Conservation (phyloP, 73 alveolate species). For the Chromera velia region DNA sequence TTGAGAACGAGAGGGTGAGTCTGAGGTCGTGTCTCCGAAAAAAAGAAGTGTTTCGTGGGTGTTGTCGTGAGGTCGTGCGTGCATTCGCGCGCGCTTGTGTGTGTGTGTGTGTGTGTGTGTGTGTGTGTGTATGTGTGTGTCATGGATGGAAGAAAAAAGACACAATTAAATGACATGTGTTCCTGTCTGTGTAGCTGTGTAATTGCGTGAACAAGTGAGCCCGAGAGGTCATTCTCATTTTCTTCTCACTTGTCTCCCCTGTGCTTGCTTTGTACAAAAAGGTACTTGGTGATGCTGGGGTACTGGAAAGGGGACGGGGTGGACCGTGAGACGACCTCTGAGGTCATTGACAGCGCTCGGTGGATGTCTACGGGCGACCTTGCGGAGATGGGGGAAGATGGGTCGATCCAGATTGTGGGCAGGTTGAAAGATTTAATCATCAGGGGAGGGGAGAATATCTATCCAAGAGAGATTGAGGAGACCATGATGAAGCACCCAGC, state of each 20-base stretch:
- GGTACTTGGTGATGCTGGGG: constrained; percentile 60
- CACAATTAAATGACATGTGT: too few species aligned
- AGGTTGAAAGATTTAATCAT: constrained; percentile 74
- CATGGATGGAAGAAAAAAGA: too few species aligned
- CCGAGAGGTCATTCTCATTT: too few species aligned
- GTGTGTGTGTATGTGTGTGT: constrained; percentile 1
- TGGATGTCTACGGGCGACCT: constrained; percentile 69
- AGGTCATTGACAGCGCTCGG: constrained; percentile 52
- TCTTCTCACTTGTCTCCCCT: too few species aligned
- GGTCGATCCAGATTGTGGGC: constrained; percentile 65
- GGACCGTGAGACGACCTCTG: constrained; percentile 57
- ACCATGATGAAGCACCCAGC: constrained; percentile 51
- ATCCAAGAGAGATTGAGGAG: constrained; percentile 73
- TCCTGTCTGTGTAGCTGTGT: too few species aligned
- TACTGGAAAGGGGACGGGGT: too few species aligned
- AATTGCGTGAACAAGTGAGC: too few species aligned
- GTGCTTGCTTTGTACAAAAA: constrained; percentile 64
- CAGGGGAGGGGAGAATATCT: constrained; percentile 81
- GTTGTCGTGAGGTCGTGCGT: too few species aligned
- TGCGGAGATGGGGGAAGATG: constrained; percentile 65
- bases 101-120: background rate
- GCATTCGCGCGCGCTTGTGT: too few species aligned
- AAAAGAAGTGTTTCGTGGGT: too few species aligned
- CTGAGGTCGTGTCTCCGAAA: too few species aligned
- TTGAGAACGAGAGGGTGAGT: too few species aligned